These are phyloP conservation scores for Asclepias syriaca DNA, from an alignment of 257 asterid genomes.

Conservation along the genomic window DNA sequence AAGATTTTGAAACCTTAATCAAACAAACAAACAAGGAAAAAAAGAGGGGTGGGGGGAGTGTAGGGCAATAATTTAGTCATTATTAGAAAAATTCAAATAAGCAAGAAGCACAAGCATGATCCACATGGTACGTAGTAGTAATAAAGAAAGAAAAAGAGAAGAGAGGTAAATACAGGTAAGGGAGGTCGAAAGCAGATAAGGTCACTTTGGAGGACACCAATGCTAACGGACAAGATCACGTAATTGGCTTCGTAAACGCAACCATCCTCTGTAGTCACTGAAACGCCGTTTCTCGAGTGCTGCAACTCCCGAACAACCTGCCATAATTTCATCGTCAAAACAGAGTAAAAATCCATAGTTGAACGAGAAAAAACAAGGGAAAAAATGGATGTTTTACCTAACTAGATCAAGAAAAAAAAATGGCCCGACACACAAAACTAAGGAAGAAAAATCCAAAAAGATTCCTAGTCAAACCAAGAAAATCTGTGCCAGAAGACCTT, in stretches of 20 bases:
- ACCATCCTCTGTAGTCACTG: conserved; percentile 79
- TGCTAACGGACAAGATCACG: conserved; percentile 77
- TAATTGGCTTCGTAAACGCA: conserved; percentile 78
- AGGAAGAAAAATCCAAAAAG: neutral
- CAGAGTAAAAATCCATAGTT: neutral
- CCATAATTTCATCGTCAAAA: conserved; percentile 28
- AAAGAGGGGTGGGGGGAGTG: no score
- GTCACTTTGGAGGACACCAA: conserved; percentile 85
- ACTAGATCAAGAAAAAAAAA: neutral
- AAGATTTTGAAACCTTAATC: neutral
- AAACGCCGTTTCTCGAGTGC: conserved; percentile 80
- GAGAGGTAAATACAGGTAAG: conserved; percentile 53
- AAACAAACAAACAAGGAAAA: no score
- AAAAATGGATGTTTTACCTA: neutral
- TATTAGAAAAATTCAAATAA: neutral
- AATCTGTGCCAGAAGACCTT: conserved; percentile 5
- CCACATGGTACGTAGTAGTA: neutral
- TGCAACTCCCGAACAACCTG: conserved; percentile 88
- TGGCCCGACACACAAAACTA: conserved; percentile 4
- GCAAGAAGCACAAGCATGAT: neutral
- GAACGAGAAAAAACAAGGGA: neutral
- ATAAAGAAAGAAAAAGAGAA: neutral
- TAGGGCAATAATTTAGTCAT: neutral
- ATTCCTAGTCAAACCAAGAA: conserved; percentile 32
- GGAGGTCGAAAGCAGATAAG: conserved; percentile 74